Base-by-base conservation (phyloP, 169 alveolate genomes). In the Plasmodium coatneyi region DNA sequence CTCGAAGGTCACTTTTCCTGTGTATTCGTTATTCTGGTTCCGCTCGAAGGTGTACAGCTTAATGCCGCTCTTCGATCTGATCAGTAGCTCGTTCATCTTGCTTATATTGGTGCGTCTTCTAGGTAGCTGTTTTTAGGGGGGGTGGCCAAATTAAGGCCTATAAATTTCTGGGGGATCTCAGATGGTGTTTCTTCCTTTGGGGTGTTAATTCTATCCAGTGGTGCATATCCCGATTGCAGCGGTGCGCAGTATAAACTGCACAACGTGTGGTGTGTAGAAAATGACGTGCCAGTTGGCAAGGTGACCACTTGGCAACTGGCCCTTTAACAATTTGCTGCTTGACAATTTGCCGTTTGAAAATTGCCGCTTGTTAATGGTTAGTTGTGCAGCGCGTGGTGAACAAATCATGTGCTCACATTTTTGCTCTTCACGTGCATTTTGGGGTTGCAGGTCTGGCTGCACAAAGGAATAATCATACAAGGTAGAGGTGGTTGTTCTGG, bases 31-130 rank as follows among this genome's bases (percentile, higher is more conserved):
- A 46, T 78, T 34, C 28, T 78, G 89, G 28, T 56, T 56, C 36
- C 80, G 79, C 34, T 76, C 82, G 80, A 87, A 87, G 12, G 70
- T 79, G 39, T 87, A 87, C 16, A 87, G 52, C 71, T 78, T 76
- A 41, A 87, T 79, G n/a, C 93, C 93, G 71, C 87, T 78, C 32
- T 87, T 87, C 12, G 81, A 87, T 30, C 93, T 22, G 10, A 87
- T 87, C 66, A 87, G 66, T 1, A 87, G 70, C 56, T 87, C 93
- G 81, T 60, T 87, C 93, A 87, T 87, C 80, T 86, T 86, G 66
- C 34, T 78, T 78, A 43, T 43, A 10, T 43, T 10, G 14, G 54
- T 43, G n/a, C 54, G 54, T 0, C 22, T 49, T 9, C 56, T 9
- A n/a, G 3, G 56, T 12, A 2, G 56, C 5, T 46, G n/a, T n/a